These are phyloP conservation scores for Mucor mucedo DNA, from an alignment of 371 early-diverging fungal species.

Conservation along the genomic window DNA sequence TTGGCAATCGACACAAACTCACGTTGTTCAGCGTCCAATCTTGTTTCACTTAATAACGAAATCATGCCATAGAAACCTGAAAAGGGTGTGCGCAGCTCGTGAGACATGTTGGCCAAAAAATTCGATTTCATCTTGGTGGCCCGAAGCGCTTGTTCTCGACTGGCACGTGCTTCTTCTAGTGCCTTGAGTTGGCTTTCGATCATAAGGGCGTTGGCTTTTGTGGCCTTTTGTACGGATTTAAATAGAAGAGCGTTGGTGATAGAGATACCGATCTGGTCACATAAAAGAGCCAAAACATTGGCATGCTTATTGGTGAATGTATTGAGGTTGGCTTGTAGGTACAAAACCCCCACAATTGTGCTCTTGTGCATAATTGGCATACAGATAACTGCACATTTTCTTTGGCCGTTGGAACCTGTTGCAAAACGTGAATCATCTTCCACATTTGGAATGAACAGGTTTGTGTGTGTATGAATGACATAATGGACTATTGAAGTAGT, in stretches of 20 bases:
- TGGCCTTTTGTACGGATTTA: slow-evolving; percentile 51
- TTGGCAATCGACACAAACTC: slow-evolving; percentile 68
- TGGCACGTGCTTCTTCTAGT: slow-evolving; percentile 47
- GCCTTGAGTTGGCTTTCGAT: slow-evolving; percentile 47
- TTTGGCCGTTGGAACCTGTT: slow-evolving; percentile 32
- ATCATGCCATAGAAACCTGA: slow-evolving; percentile 68
- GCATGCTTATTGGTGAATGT: slow-evolving; percentile 60
- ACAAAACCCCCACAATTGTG: slow-evolving; percentile 58
- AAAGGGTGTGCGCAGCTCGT: slow-evolving; percentile 59
- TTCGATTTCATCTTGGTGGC: slow-evolving; percentile 56
- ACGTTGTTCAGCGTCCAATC: slow-evolving; percentile 57
- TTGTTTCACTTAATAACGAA: slow-evolving; percentile 57
- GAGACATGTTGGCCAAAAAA: slow-evolving; percentile 66
- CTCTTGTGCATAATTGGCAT: slow-evolving; percentile 62
- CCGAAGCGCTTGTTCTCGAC: slow-evolving; percentile 48
- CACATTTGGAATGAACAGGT: slow-evolving; percentile 47
- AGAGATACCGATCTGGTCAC: slow-evolving; percentile 68
- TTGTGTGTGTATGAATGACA: slow-evolving; percentile 45
- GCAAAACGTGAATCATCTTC: slow-evolving; percentile 46
- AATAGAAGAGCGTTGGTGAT: slow-evolving; percentile 64
- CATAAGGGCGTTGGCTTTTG: slow-evolving; percentile 45
- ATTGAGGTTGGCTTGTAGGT: slow-evolving; percentile 59
- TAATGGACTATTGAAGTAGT: slow-evolving; percentile 47
- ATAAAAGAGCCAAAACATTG: slow-evolving; percentile 58
- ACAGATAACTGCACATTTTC: slow-evolving; percentile 55